phyloP scores from a whole-genome alignment of 805 yeast genomes.

The Henningerozyma blattae region DNA sequence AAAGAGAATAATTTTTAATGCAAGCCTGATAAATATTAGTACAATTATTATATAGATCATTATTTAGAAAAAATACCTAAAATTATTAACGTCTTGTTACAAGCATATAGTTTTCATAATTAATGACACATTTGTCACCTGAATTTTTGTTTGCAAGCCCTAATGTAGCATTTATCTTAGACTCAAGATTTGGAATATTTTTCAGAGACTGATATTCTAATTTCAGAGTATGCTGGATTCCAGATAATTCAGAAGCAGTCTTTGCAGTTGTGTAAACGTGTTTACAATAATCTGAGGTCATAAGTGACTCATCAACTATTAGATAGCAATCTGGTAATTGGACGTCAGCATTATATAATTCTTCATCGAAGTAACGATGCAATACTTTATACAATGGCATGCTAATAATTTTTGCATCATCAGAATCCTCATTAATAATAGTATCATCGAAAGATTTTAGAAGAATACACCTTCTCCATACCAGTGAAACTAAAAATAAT shows the following conservation, averaged over 20 bases:
- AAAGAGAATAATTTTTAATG: no score
- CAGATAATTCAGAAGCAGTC: slow-evolving; percentile 3
- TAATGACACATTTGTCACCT: slow-evolving; percentile 25
- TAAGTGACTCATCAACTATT: slow-evolving; percentile 6
- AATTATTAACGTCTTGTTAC: no score
- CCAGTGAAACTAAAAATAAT: slow-evolving; percentile 23
- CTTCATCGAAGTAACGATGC: slow-evolving; percentile 24
- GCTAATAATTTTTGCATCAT: no score
- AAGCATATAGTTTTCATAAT: slow-evolving; percentile 26
- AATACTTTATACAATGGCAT: slow-evolving; percentile 37
- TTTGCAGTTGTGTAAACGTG: slow-evolving; percentile 6
- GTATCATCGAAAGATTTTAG: no score
- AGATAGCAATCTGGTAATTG: slow-evolving; percentile 21
- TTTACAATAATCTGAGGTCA: slow-evolving; percentile 7
- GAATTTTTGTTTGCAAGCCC: slow-evolving; percentile 28
- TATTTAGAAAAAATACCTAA: no score
- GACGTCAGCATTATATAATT: slow-evolving; percentile 16
- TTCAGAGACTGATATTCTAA: slow-evolving; percentile 9
- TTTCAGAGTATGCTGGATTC: slow-evolving; percentile 2
- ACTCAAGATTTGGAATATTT: slow-evolving; percentile 11
- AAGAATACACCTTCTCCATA: slow-evolving; percentile 52
- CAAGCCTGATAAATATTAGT: no score
- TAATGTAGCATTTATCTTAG: slow-evolving; percentile 24
- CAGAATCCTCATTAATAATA: no score
- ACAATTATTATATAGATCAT: no score